Evolutionary conservation across 108 stramenopile species (phyloP).

Genomic region (Fragilaria radians): DNA sequence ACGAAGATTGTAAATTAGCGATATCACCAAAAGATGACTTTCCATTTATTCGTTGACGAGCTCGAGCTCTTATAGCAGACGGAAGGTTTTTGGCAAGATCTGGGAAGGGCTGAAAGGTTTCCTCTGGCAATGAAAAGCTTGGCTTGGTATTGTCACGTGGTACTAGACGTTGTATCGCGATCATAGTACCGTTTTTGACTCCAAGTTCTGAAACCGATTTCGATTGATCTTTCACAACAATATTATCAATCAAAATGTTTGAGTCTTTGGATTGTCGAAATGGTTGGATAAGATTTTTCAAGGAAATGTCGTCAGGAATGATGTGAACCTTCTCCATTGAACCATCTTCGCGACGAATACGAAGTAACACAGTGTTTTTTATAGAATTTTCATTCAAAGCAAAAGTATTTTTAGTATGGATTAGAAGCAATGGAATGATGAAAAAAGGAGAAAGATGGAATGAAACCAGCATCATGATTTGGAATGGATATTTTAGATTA

Average conservation of each 20-base stretch:
- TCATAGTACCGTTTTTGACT: constrained; percentile 62
- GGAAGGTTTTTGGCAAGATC: constrained; percentile 73
- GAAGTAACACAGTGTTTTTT: too few relatives aligned
- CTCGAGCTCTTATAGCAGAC: constrained; percentile 30
- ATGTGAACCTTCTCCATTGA: constrained; percentile 38
- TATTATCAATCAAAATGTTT: neutral
- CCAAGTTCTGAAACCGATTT: constrained; percentile 24
- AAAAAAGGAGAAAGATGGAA: too few relatives aligned
- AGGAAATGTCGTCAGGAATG: neutral
- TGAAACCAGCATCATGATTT: too few relatives aligned
- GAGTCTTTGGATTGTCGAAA: neutral
- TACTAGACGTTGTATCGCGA: constrained; percentile 29
- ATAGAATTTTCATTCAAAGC: too few relatives aligned
- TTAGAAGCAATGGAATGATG: too few relatives aligned
- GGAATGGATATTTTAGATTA: too few relatives aligned
- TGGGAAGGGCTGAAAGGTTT: constrained; percentile 72
- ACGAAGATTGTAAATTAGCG: constrained; percentile 39
- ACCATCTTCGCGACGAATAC: constrained; percentile 37
- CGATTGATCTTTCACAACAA: constrained; percentile 2
- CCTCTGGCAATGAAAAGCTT: neutral
- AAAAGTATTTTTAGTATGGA: too few relatives aligned
- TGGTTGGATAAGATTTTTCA: constrained; percentile 3
- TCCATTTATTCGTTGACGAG: constrained; percentile 22
- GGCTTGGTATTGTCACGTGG: neutral
- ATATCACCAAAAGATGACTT: constrained; percentile 62